Evolutionary conservation across 2,329 filamentous ascomycete species (phyloP).

Genomic region (Alternaria triticina): DNA sequence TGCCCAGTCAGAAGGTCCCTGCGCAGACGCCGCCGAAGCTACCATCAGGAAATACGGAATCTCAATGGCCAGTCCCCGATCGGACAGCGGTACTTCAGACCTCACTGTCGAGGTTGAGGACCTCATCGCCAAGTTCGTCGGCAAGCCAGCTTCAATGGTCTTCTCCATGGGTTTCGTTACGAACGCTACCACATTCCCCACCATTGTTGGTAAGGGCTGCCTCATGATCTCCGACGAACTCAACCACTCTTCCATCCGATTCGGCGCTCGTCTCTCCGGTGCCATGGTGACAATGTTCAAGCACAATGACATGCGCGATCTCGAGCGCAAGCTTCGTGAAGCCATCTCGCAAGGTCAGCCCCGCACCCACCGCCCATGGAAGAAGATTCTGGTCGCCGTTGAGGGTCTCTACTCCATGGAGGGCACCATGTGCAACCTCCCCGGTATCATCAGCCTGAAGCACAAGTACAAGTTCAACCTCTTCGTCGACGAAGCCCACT

Average conservation of each 20-base stretch:
- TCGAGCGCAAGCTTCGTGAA: conserved; percentile 86
- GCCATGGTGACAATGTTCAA: conserved; percentile 96
- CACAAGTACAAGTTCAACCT: conserved; percentile 96
- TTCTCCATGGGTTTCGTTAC: conserved; percentile 99
- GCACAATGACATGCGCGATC: conserved; percentile 91
- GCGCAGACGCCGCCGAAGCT: conserved; percentile 90
- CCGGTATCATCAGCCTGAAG: conserved; percentile 84
- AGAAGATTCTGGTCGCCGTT: conserved; percentile 96
- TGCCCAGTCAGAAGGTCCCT: conserved; percentile 95
- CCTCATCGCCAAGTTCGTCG: conserved; percentile 87
- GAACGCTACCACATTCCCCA: conserved; percentile 91
- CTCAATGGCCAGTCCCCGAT: conserved; percentile 78
- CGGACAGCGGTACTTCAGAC: conserved; percentile 85
- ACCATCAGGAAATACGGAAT: conserved; percentile 85
- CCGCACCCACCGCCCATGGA: conserved; percentile 98
- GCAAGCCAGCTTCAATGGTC: conserved; percentile 92
- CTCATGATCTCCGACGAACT: conserved; percentile 96
- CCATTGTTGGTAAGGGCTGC: conserved; percentile 89
- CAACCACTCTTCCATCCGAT: conserved; percentile 96
- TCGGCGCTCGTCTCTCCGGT: conserved; percentile 90
- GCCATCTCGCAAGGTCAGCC: conserved; percentile 96
- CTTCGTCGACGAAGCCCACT: conserved; percentile 96
- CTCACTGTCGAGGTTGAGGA: conserved; percentile 88
- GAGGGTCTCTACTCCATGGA: conserved; percentile 99
- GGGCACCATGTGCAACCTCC: conserved; percentile 98